phyloP scores from a whole-genome alignment of 495 filamentous ascomycete genomes.

The Aspergillus diversus region DNA sequence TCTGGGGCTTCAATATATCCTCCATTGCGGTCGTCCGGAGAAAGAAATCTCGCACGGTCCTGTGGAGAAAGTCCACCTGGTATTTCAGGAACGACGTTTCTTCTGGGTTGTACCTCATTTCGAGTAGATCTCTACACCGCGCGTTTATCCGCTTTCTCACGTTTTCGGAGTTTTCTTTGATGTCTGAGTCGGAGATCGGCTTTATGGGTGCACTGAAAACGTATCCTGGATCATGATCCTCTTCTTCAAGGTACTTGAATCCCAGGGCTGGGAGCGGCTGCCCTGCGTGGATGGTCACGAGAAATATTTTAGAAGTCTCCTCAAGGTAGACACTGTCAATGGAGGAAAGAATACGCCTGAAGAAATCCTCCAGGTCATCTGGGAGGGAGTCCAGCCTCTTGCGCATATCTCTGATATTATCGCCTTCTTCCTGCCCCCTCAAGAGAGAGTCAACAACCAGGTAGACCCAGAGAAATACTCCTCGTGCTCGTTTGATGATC shows the following conservation, averaged over 20 bases:
- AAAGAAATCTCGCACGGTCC: too few relatives aligned
- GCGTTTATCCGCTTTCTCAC: too few relatives aligned
- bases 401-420: not conserved
- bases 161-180: too few relatives aligned
- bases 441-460: conserved; percentile 35
- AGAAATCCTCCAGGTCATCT: not conserved
- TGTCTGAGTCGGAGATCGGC: too few relatives aligned
- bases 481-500: conserved; percentile 30
- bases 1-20: too few relatives aligned
- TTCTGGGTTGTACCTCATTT: too few relatives aligned
- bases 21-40: too few relatives aligned
- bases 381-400: not conserved
- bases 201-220: not conserved
- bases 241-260: not conserved
- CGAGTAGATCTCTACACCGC: too few relatives aligned
- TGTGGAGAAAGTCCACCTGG: too few relatives aligned
- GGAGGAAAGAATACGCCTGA: not conserved
- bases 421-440: conserved; percentile 34
- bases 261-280: not conserved
- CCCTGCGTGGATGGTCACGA: not conserved
- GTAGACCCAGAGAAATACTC: conserved; percentile 49
- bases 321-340: not conserved
- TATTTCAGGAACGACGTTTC: too few relatives aligned
- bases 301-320: not conserved
- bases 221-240: not conserved